Conservation (phyloP, 2,329 filamentous ascomycete genomes). For the Xylariales sp. region DNA sequence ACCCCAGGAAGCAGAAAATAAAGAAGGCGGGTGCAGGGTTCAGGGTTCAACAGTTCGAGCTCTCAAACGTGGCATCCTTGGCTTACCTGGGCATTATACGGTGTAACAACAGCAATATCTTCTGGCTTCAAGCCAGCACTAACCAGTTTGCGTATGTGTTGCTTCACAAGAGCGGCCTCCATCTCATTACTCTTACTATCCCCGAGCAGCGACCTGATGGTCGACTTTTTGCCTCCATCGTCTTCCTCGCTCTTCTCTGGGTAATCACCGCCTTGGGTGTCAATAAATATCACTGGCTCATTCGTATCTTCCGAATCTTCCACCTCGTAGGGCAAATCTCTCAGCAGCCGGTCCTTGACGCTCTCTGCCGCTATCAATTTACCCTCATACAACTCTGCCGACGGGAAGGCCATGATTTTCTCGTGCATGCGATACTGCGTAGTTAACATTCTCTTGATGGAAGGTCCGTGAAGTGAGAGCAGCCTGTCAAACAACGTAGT, state of each 20-base stretch:
- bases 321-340: constrained; percentile 73
- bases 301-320: constrained; percentile 78
- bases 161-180: constrained; percentile 76
- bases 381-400: constrained; percentile 78
- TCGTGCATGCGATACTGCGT: constrained; percentile 99
- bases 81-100: constrained; percentile 85
- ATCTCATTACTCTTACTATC: constrained; percentile 68
- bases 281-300: constrained; percentile 88
- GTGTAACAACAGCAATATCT: constrained; percentile 90
- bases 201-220: constrained; percentile 41
- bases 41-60: background rate
- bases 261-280: constrained; percentile 93
- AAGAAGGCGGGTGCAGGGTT: too few species aligned
- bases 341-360: constrained; percentile 72
- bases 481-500: constrained; percentile 92
- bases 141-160: constrained; percentile 74
- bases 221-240: constrained; percentile 45
- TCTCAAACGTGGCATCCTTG: background rate
- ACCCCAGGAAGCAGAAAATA: too few species aligned
- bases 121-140: constrained; percentile 72
- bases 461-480: constrained; percentile 71
- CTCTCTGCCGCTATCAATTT: constrained; percentile 75
- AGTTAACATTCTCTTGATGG: constrained; percentile 91
- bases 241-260: constrained; percentile 77
- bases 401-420: constrained; percentile 91